A percentile compares a stretch with the other conserved stretches of the same genome.
These are phyloP conservation scores for Penicillium crustosum DNA, from an alignment of 2,329 filamentous ascomycete genomes.

Conservation along the genomic window DNA sequence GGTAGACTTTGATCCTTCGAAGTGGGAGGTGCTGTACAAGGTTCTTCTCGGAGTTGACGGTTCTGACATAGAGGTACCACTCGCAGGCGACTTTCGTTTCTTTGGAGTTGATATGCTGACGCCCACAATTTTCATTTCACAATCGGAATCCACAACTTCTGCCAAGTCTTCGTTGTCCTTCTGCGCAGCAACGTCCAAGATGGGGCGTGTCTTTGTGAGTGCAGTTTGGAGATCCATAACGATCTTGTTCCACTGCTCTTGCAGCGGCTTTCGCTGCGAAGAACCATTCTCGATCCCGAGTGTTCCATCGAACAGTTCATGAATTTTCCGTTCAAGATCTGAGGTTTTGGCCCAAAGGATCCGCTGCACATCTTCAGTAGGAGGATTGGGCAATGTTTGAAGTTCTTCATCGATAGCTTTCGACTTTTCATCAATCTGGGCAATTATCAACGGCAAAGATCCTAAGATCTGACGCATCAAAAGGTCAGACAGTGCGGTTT, in stretches of 20 bases:
- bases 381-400: constrained; percentile 62
- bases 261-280: constrained; percentile 39
- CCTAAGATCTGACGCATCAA: constrained; percentile 45
- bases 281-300: constrained; percentile 8
- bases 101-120: neutral
- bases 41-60: neutral
- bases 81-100: constrained; percentile 25
- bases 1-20: constrained; percentile 19
- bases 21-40: constrained; percentile 14
- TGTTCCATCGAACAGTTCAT: constrained; percentile 55
- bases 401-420: constrained; percentile 58
- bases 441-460: constrained; percentile 36
- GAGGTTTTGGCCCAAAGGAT: constrained; percentile 62
- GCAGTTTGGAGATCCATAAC: constrained; percentile 54
- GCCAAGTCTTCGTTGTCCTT: constrained; percentile 41
- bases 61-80: neutral
- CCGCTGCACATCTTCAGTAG: constrained; percentile 62
- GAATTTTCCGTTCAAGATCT: constrained; percentile 57
- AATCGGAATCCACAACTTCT: constrained; percentile 26
- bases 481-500: constrained; percentile 44
- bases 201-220: constrained; percentile 47
- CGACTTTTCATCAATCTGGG: constrained; percentile 51
- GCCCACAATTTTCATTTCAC: constrained; percentile 22
- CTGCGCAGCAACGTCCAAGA: constrained; percentile 30
- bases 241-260: constrained; percentile 45